Evolutionary conservation across 345 rosid species (phyloP), one percentile per base, ranked within the genome.

Genomic region (Angophora floribunda): DNA sequence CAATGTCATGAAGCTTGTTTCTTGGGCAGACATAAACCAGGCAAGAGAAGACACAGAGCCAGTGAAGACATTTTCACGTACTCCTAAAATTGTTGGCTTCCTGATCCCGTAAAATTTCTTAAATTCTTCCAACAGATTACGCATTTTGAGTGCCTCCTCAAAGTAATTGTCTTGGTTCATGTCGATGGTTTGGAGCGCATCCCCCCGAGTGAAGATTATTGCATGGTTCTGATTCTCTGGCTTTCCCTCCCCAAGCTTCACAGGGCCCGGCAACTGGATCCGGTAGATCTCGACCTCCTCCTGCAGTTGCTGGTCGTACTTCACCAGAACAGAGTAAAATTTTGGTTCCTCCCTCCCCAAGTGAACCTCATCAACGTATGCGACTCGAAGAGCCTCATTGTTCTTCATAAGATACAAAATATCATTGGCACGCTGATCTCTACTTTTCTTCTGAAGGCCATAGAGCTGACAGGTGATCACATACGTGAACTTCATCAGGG

Each of bases 201-300:
- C 99, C 79, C 99, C 99, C 21, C 98, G 94, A 80, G 98, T 97
- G 89, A 97, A 97, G 89, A 97, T 97, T 87, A 97, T 91, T 87
- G 99, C 99, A 89, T 97, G 99, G 89, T 97, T 97, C 94, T 97
- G 99, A 91, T 97, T 97, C 90, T 96, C 99, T 16, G 99, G 99
- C 90, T 97, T 97, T 51, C 99, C 99, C 91, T 97, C 99, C 75
- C 99, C 99, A 63, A 97, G 90, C 93, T 94, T 96, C 92, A 97
- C 87, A 19, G 97, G 95, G 87, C 99, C 99, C 26, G 99, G 99
- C 90, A 97, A 92, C 92, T 92, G 96, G 89, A 97, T 94, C 44
- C 98, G 94, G 91, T 94, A 97, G 79, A 97, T 94, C 92, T 97
- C 99, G n/a, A 94, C 98, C 94, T 97, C 99, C 87, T 88, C 90